Percentiles rank a stretch among this genome's conserved stretches.
phyloP scores from a whole-genome alignment of 345 rosid genomes.

The Streptanthus diversifolius region DNA sequence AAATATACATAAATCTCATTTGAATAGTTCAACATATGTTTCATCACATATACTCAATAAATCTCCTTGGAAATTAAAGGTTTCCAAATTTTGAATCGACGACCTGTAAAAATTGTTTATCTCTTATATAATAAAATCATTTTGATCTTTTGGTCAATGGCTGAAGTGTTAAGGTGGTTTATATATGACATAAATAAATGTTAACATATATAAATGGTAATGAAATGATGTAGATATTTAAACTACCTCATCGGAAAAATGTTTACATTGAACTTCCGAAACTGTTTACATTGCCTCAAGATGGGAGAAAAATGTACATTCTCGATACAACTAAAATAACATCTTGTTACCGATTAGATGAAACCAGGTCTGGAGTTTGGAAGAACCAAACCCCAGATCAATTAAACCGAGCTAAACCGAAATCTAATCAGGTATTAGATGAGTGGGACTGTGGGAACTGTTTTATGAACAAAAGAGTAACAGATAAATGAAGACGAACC shows the following conservation, averaged over 20 bases:
- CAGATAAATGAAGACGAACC: conserved; percentile 18
- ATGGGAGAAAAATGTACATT: conserved; percentile 31
- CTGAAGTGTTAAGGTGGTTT: background rate
- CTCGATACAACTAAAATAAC: conserved; percentile 26
- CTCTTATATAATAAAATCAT: background rate
- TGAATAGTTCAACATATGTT: background rate
- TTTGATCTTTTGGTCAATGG: background rate
- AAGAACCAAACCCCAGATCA: conserved; percentile 35
- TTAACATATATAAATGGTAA: background rate
- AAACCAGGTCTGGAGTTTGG: conserved; percentile 17
- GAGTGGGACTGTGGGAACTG: conserved; percentile 23
- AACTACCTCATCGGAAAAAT: background rate
- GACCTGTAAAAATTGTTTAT: background rate
- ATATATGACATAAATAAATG: background rate
- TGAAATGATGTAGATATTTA: background rate
- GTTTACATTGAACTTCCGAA: conserved; percentile 2
- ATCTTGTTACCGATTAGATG: conserved; percentile 16
- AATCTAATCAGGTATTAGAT: conserved; percentile 32
- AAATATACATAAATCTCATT: background rate
- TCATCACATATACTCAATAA: background rate
- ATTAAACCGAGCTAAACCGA: conserved; percentile 28
- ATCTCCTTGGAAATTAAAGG: background rate
- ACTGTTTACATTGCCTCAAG: conserved; percentile 31
- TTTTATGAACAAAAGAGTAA: conserved; percentile 32
- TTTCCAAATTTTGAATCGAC: background rate